A percentile compares a stretch with the other conserved stretches of the same genome.
phyloP scores from a whole-genome alignment of 306 rosid species.

The Corylus heterophylla region DNA sequence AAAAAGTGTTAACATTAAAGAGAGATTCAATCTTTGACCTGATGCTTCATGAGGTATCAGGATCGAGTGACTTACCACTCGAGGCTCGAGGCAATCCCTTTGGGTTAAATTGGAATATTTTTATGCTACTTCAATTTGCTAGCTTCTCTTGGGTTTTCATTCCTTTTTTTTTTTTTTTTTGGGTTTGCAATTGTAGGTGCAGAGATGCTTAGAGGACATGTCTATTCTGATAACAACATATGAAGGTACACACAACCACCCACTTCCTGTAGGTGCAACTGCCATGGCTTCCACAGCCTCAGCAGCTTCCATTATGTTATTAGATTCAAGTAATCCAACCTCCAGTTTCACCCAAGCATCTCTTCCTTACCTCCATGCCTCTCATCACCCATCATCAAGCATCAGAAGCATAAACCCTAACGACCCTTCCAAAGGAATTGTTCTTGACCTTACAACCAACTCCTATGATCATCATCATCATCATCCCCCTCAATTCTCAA shows the following conservation, averaged over 20 bases:
- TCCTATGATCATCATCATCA: constrained; percentile 12
- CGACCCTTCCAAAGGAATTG: constrained; percentile 63
- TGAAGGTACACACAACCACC: constrained; percentile 97
- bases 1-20: no score
- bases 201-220: constrained; percentile 95
- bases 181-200: constrained; percentile 53
- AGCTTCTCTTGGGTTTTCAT: background rate
- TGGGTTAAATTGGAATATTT: no score
- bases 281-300: constrained; percentile 87
- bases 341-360: constrained; percentile 40
- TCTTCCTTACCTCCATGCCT: constrained; percentile 27
- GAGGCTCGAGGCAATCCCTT: no score
- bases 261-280: constrained; percentile 91
- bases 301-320: constrained; percentile 63
- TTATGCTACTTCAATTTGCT: background rate
- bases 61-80: no score
- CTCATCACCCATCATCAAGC: constrained; percentile 18
- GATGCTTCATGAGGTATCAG: no score
- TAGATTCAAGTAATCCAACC: constrained; percentile 54
- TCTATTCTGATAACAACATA: constrained; percentile 91
- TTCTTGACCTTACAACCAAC: constrained; percentile 63
- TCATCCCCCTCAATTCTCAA: constrained; percentile 12
- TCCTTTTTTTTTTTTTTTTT: background rate
- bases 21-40: no score
- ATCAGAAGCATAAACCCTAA: constrained; percentile 41